phyloP scores from a whole-genome alignment of 768 basidiomycete genomes.

The Postia placenta region DNA sequence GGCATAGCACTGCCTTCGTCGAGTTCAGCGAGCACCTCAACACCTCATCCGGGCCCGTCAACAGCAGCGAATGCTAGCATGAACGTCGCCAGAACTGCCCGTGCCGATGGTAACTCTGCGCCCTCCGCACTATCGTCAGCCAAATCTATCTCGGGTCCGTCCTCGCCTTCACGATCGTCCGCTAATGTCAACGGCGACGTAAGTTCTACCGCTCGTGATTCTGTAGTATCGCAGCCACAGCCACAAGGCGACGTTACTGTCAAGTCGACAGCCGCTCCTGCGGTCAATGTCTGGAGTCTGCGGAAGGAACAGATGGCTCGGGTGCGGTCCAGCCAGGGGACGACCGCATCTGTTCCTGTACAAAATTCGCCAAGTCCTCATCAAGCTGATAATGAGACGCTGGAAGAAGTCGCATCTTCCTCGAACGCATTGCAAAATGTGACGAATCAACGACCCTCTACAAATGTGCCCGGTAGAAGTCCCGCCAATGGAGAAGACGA shows the following conservation, averaged over 20 bases:
- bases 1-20: background rate
- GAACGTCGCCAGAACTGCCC: conserved; percentile 2
- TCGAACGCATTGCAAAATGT: conserved; percentile 5
- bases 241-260: background rate
- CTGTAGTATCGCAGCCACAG: conserved; percentile 5
- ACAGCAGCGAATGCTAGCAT: background rate
- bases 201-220: conserved; percentile 10
- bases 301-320: conserved; percentile 37
- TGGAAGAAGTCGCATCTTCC: background rate
- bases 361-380: background rate
- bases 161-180: conserved; percentile 1
- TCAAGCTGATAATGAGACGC: background rate
- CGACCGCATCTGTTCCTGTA: background rate
- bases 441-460: background rate
- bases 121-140: conserved; percentile 8
- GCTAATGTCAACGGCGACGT: conserved; percentile 15
- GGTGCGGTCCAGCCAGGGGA: conserved; percentile 7
- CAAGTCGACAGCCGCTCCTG: conserved; percentile 22
- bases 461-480: conserved; percentile 2
- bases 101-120: conserved; percentile 4
- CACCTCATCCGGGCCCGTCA: background rate
- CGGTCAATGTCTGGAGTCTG: conserved; percentile 37
- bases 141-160: conserved; percentile 4
- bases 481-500: conserved; percentile 26
- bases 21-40: background rate